A percentile compares a stretch with the other conserved stretches of the same genome.
Conservation (phyloP, 169 alveolate genomes). For the Cryptosporidium xiaoi region DNA sequence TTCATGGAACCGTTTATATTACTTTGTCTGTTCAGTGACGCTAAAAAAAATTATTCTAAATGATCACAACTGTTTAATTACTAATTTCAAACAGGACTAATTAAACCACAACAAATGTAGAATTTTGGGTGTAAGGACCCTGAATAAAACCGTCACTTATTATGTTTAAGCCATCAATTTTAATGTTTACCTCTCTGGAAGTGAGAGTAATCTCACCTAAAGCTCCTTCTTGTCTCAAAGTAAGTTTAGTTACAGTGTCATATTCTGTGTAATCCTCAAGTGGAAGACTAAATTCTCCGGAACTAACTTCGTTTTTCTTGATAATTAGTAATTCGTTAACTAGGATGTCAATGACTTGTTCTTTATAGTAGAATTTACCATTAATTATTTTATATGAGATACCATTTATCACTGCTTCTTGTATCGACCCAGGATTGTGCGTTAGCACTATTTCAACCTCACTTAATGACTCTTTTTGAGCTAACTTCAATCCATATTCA, state of each 20-base stretch:
- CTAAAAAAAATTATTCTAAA: no score
- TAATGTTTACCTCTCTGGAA: constrained; percentile 33
- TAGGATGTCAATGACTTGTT: constrained; percentile 37
- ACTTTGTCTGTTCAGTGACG: no score
- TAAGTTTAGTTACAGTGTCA: constrained; percentile 20
- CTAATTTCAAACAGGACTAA: not conserved
- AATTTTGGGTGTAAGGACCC: constrained; percentile 47
- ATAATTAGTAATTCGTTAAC: constrained; percentile 11
- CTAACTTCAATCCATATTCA: constrained; percentile 15
- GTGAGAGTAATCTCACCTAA: constrained; percentile 36
- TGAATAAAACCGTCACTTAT: constrained; percentile 24
- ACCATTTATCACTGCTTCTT: constrained; percentile 30
- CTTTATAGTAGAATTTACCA: constrained; percentile 54
- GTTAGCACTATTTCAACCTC: constrained; percentile 30
- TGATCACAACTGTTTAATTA: no score
- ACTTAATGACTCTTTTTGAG: constrained; percentile 22
- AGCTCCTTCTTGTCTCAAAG: constrained; percentile 64
- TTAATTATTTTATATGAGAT: constrained; percentile 12
- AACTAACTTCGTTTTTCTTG: not conserved
- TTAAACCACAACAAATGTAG: constrained; percentile 27
- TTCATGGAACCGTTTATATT: no score
- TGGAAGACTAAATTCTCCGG: constrained; percentile 8
- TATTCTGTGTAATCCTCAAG: constrained; percentile 5
- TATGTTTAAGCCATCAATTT: constrained; percentile 33
- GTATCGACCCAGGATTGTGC: constrained; percentile 73